Percentiles rank a stretch among this genome's conserved stretches.
phyloP scores from a whole-genome alignment of 2,329 filamentous ascomycete species.

The Parasarocladium wereldwijsianum region DNA sequence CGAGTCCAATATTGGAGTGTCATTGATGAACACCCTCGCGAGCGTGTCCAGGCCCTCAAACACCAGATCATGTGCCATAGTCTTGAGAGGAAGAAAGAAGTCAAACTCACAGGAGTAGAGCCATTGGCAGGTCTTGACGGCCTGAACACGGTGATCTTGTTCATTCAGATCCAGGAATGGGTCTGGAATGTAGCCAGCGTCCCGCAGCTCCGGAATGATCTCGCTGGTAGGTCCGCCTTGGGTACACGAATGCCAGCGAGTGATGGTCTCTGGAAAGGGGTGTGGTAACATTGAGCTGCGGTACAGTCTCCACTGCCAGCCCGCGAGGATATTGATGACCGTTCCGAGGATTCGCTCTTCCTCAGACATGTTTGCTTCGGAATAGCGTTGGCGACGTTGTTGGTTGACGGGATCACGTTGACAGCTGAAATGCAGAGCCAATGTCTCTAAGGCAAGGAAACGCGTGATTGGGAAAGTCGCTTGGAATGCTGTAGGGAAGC shows the following conservation, averaged over 20 bases:
- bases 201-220: not conserved
- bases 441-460: too few species aligned
- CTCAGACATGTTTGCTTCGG: not conserved
- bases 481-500: too few species aligned
- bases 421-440: too few species aligned
- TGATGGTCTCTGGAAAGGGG: too few species aligned
- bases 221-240: slow-evolving; percentile 1
- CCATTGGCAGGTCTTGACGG: slow-evolving; percentile 46
- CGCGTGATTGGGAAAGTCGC: too few species aligned
- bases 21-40: slow-evolving; percentile 38
- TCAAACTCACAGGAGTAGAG: slow-evolving; percentile 29
- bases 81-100: too few species aligned
- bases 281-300: too few species aligned
- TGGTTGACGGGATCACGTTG: too few species aligned
- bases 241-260: slow-evolving; percentile 3
- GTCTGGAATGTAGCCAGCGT: slow-evolving; percentile 22
- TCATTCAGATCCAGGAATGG: slow-evolving; percentile 47
- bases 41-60: slow-evolving; percentile 49
- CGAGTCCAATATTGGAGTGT: slow-evolving; percentile 29
- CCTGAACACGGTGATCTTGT: slow-evolving; percentile 34
- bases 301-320: too few species aligned
- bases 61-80: slow-evolving; percentile 31
- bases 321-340: too few species aligned
- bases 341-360: too few species aligned
- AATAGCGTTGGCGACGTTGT: slow-evolving; percentile 1